Base-by-base conservation (phyloP, 2,329 filamentous ascomycete genomes). In the Aspergillus calidoustus region DNA sequence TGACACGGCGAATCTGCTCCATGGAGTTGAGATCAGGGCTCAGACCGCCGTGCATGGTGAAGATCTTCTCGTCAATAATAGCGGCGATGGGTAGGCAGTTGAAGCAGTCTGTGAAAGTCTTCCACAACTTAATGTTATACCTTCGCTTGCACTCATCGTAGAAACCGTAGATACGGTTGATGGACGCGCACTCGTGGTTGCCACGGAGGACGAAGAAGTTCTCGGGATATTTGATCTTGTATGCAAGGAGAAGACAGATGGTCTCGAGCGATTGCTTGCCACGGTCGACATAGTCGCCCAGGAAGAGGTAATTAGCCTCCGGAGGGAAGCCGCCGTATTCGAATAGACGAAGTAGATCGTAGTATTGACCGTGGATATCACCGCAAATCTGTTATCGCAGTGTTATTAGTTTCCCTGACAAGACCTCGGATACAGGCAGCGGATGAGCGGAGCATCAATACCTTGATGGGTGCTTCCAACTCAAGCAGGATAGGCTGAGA, bases 221-320 rank as follows among this genome's bases (percentile, higher is more conserved):
- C 83, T 99, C 95, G 53, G 95, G 95, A 79, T 97, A 98, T 84
- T 98, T 98, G 87, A 99, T 96, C 88, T 99, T 99, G 88, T 98
- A 99, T 66, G 93, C 93, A 55, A 99, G 87, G 60, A 99, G 86
- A 67, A 99, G 85, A 83, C 93, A 97, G 81, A 99, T 98, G 69
- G 95, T 98, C 85, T 99, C 95, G 58, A 99, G 89, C 43, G 94
- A 97, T 82, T 99, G 95, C 86, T 99, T 98, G 83, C 95, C 95
- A 83, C 95, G 90, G 80, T 99, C 95, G 73, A 99, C 95, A 75
- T 99, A 99, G 78, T 99, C 95, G 71, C 95, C 95, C 54, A 99
- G 91, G 86, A 99, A 99, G 72, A 99, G 92, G 82, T 98, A 99
- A 85, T 99, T 99, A 75, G 95, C 93, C 82, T 98, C 93, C 15